A percentile compares a stretch with the other conserved stretches of the same genome.
Conservation (phyloP, 805 yeast genomes). For the Kuraishia capsulata region DNA sequence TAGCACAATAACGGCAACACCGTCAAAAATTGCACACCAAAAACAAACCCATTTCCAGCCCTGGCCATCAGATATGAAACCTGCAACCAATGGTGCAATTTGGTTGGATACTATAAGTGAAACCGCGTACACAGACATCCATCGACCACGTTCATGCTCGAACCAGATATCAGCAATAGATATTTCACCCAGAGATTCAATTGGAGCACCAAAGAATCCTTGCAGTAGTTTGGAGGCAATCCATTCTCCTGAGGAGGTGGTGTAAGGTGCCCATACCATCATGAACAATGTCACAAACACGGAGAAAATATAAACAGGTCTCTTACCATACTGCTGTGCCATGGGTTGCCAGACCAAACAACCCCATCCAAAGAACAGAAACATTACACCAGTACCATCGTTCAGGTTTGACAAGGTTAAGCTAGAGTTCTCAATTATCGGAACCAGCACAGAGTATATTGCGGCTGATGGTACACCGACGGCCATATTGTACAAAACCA, state of each 20-base stretch:
- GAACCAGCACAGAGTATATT: conserved; percentile 31
- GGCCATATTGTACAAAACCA: conserved; percentile 28
- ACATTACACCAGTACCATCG: conserved; percentile 38
- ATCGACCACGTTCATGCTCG: conserved; percentile 27
- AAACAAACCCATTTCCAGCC: conserved; percentile 40
- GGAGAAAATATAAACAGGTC: conserved; percentile 33
- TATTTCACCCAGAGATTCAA: conserved; percentile 20
- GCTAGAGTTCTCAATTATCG: conserved; percentile 24
- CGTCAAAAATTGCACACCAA: conserved; percentile 34
- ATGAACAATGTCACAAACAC: conserved; percentile 27
- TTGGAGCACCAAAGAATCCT: conserved; percentile 30
- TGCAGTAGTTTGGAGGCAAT: conserved; percentile 24
- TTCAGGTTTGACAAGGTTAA: conserved; percentile 31
- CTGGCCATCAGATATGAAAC: conserved; percentile 35
- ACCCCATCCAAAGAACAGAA: conserved; percentile 41
- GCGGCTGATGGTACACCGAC: conserved; percentile 43
- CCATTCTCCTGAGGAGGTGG: conserved; percentile 26
- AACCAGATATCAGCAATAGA: conserved; percentile 30
- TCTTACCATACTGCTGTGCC: conserved; percentile 37
- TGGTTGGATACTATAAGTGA: conserved; percentile 39
- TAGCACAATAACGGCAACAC: conserved; percentile 22
- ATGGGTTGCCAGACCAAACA: conserved; percentile 42
- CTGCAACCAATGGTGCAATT: conserved; percentile 43
- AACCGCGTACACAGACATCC: conserved; percentile 29
- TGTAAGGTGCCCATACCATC: conserved; percentile 32